A percentile compares a stretch with the other conserved stretches of the same genome.
Evolutionary conservation across 2,329 filamentous ascomycete species (phyloP).

Genomic region (Colletotrichum limetticola): DNA sequence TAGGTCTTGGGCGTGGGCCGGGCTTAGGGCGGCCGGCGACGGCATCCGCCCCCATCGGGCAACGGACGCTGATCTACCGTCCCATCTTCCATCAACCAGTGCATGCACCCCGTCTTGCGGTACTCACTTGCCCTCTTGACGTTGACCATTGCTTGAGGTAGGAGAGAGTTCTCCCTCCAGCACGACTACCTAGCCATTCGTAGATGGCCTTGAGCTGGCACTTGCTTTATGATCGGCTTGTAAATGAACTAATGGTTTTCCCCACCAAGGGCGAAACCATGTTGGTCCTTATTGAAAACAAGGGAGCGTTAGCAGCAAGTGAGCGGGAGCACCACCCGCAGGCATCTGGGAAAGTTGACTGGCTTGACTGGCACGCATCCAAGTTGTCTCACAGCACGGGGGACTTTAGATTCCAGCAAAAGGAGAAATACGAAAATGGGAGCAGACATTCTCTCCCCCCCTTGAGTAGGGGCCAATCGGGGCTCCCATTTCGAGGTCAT

Average conservation of each 20-base stretch:
- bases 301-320: background rate
- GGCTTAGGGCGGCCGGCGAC: background rate
- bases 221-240: background rate
- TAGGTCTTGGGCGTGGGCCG: background rate
- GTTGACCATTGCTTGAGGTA: background rate
- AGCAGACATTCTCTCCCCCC: conserved; percentile 8
- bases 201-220: background rate
- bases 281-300: background rate
- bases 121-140: background rate
- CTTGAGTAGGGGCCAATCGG: conserved; percentile 10
- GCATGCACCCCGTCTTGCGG: background rate
- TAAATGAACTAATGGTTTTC: background rate
- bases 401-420: background rate
- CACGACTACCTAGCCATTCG: too few species aligned
- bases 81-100: background rate
- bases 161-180: background rate
- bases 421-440: conserved; percentile 1
- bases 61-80: background rate
- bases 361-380: background rate
- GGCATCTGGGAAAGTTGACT: background rate
- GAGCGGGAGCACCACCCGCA: background rate
- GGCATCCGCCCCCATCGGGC: background rate
- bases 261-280: background rate
- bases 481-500: background rate
- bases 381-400: background rate